phyloP scores from a whole-genome alignment of 75 land plant genomes.

The Cupressus sempervirens region DNA sequence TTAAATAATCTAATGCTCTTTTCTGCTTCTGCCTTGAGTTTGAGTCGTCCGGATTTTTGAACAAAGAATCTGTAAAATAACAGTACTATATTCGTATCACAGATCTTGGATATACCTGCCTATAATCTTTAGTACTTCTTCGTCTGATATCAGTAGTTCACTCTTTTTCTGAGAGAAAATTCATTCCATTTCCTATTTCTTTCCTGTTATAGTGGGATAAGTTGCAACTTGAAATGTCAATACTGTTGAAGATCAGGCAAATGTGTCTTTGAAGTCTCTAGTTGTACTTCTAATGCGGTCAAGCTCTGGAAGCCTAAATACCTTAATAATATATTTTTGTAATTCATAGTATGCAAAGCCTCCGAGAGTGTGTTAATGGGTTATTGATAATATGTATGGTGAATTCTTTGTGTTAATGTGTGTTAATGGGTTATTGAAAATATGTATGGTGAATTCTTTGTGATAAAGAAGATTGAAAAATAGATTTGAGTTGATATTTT shows the following conservation, averaged over 20 bases:
- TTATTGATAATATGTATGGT: neutral
- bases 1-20: neutral
- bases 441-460: neutral
- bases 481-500: neutral
- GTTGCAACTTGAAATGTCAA: neutral
- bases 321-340: neutral
- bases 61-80: neutral
- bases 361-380: neutral
- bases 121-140: neutral
- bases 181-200: neutral
- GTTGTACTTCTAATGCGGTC: neutral
- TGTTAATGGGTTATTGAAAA: neutral
- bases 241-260: neutral
- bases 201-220: neutral
- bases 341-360: neutral
- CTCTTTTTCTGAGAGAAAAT: neutral
- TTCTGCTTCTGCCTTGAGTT: neutral
- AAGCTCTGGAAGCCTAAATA: neutral
- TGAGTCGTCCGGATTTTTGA: neutral
- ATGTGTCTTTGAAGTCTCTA: neutral
- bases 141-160: neutral
- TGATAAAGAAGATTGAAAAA: neutral
- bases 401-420: neutral
- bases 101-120: neutral
- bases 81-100: neutral